Percentiles rank a stretch among this genome's conserved stretches.
Evolutionary conservation across 2,329 filamentous ascomycete genomes (phyloP).

Genomic region (Colletotrichum sp.): DNA sequence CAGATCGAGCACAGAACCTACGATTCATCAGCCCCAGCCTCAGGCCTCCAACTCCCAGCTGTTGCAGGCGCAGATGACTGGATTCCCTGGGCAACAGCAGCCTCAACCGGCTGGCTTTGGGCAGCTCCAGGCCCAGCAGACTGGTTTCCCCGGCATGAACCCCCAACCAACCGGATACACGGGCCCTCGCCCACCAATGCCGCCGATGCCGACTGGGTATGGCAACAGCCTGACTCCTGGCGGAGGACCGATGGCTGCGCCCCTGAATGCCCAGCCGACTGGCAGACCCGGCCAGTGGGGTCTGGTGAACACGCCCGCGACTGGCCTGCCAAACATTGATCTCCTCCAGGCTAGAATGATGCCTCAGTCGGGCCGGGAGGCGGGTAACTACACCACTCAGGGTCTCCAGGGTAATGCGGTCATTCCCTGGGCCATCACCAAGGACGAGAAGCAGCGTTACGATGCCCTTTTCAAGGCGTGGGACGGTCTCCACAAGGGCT

Average conservation of each 20-base stretch:
- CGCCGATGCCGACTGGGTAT: constrained; percentile 76
- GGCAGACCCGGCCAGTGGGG: constrained; percentile 95
- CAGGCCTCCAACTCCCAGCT: constrained; percentile 75
- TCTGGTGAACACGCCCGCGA: constrained; percentile 91
- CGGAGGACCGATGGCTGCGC: constrained; percentile 67
- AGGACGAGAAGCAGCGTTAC: constrained; percentile 97
- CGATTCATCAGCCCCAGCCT: constrained; percentile 73
- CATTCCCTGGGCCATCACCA: constrained; percentile 98
- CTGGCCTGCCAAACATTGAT: constrained; percentile 91
- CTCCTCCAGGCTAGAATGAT: constrained; percentile 93
- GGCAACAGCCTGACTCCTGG: constrained; percentile 57
- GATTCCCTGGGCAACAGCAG: constrained; percentile 62
- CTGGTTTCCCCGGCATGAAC: constrained; percentile 69
- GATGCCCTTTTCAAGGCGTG: constrained; percentile 94
- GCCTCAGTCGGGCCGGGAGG: constrained; percentile 92
- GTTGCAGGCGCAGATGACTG: constrained; percentile 71
- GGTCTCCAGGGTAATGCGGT: constrained; percentile 92
- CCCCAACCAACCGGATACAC: constrained; percentile 77
- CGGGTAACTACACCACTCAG: constrained; percentile 80
- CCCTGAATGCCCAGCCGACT: constrained; percentile 91
- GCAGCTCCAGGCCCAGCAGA: constrained; percentile 71
- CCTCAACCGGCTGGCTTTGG: constrained; percentile 50
- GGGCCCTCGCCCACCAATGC: constrained; percentile 79
- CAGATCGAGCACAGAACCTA: constrained; percentile 53
- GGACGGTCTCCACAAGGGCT: constrained; percentile 94